Base-by-base conservation (phyloP, 2,329 filamentous ascomycete species). In the Coniochaeta ligniaria region DNA sequence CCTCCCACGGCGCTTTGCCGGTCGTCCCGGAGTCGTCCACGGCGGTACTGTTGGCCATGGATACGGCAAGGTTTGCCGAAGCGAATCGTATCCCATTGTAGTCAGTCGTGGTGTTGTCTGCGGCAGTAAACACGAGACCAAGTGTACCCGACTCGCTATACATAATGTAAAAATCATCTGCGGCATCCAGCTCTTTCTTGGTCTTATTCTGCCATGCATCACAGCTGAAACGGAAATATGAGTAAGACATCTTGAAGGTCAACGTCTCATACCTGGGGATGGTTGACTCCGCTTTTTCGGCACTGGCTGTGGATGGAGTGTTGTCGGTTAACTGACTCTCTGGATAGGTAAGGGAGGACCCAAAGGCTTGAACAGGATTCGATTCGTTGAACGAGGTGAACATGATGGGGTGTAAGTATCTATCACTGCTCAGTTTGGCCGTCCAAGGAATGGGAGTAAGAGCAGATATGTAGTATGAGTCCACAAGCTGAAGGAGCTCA, bases 181-280 rank as follows among this genome's bases (percentile, higher is more conserved):
- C 33, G 2, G 26, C 58, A 0, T 57, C 58, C 11, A 61, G 31
- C 24, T 45, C 28, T 47, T 59, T 8, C 28, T 60, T 22, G 14
- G 33, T 55, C 38, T 41, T 59, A 14, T 58, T 57, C 24, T 50
- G 36, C 63, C 63, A 65, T 17, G 62, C 24, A 11, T 47, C 54
- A 24, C 63, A 65, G 7, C 36, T 61, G 50, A 65, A 65, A 7
- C 35, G 26, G 57, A 62, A 65, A 24, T 59, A 54, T 22, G 63
- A 65, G 9, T 59, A 56, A 20, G 57, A 56, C 28, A 63, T 59
- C 2, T 58, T 59, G 59, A 65, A 63, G 9, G 41, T 60, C 14
- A 60, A 35, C 17, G 14, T 26, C 20, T 38, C 26, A 14, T 28
- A 33, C 57, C 8, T 54, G 6, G 31, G 55, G 16, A 11, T 54